These are phyloP conservation scores for Viola odorata DNA, from an alignment of 345 rosid genomes.

Conservation along the genomic window DNA sequence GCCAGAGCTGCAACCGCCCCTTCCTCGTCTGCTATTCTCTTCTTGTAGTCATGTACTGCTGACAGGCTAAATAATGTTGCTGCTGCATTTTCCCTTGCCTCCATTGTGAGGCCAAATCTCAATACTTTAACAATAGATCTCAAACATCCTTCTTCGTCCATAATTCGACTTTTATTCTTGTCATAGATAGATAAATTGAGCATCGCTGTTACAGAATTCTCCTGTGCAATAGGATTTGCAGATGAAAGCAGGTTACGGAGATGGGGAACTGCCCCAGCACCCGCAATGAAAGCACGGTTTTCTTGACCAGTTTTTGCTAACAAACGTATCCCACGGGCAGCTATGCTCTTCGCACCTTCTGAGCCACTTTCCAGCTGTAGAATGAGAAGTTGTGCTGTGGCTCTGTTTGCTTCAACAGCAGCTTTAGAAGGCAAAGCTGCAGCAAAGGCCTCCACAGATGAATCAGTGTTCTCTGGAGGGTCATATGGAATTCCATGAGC, in stretches of 20 bases:
- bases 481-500: slow-evolving; percentile 67
- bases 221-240: slow-evolving; percentile 58
- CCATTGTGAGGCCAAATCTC: slow-evolving; percentile 65
- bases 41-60: slow-evolving; percentile 87
- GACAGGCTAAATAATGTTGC: slow-evolving; percentile 91
- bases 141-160: slow-evolving; percentile 78
- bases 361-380: slow-evolving; percentile 60
- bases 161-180: slow-evolving; percentile 71
- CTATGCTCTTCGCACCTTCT: slow-evolving; percentile 54
- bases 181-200: slow-evolving; percentile 83
- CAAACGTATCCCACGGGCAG: slow-evolving; percentile 75
- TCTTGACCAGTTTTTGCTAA: slow-evolving; percentile 86
- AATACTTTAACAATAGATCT: slow-evolving; percentile 64
- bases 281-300: slow-evolving; percentile 78
- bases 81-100: slow-evolving; percentile 90
- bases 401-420: slow-evolving; percentile 73
- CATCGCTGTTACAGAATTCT: slow-evolving; percentile 88
- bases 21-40: slow-evolving; percentile 59
- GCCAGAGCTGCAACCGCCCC: slow-evolving; percentile 76
- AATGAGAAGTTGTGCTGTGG: slow-evolving; percentile 65
- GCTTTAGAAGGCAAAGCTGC: slow-evolving; percentile 64
- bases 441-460: slow-evolving; percentile 47
- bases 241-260: slow-evolving; percentile 57
- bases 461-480: slow-evolving; percentile 42
- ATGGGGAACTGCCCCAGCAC: slow-evolving; percentile 86